Evolutionary conservation across 1,139 yeast genomes (phyloP).

Genomic region (Kodamaea sp.): DNA sequence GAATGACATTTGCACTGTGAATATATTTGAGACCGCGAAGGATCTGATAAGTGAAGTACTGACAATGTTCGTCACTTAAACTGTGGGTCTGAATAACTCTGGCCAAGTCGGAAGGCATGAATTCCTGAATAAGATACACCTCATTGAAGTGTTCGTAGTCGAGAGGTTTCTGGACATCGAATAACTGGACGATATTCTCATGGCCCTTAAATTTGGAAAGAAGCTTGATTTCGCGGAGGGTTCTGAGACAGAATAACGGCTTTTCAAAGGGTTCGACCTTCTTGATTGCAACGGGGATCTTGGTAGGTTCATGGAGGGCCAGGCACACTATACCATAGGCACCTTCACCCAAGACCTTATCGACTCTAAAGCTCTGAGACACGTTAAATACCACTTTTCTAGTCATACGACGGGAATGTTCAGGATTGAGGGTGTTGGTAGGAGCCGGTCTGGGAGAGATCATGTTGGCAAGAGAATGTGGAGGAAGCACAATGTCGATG

Average conservation of each 20-base stretch:
- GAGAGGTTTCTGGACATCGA: slow-evolving; percentile 40
- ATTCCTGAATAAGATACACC: slow-evolving; percentile 69
- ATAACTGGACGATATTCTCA: slow-evolving; percentile 42
- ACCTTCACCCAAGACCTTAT: slow-evolving; percentile 47
- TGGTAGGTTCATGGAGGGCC: slow-evolving; percentile 41
- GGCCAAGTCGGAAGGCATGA: slow-evolving; percentile 70
- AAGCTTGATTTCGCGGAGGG: slow-evolving; percentile 43
- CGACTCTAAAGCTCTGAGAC: slow-evolving; percentile 35
- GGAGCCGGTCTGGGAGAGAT: slow-evolving; percentile 7
- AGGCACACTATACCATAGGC: slow-evolving; percentile 48
- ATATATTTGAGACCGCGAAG: slow-evolving; percentile 91
- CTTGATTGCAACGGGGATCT: slow-evolving; percentile 42
- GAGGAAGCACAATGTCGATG: background rate
- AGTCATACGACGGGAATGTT: slow-evolving; percentile 1
- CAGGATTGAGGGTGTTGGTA: slow-evolving; percentile 1
- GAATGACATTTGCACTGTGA: slow-evolving; percentile 96
- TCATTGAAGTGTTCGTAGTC: slow-evolving; percentile 51
- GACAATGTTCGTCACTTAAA: slow-evolving; percentile 65
- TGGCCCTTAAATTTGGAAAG: slow-evolving; percentile 38
- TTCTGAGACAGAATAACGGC: slow-evolving; percentile 38
- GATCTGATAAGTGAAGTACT: slow-evolving; percentile 80
- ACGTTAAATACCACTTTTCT: slow-evolving; percentile 22
- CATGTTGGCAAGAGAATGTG: slow-evolving; percentile 5
- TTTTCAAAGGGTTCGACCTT: slow-evolving; percentile 43
- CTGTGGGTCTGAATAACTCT: slow-evolving; percentile 54